Base-by-base conservation (phyloP, 179 eudicot species). In the Beta lomatogona region DNA sequence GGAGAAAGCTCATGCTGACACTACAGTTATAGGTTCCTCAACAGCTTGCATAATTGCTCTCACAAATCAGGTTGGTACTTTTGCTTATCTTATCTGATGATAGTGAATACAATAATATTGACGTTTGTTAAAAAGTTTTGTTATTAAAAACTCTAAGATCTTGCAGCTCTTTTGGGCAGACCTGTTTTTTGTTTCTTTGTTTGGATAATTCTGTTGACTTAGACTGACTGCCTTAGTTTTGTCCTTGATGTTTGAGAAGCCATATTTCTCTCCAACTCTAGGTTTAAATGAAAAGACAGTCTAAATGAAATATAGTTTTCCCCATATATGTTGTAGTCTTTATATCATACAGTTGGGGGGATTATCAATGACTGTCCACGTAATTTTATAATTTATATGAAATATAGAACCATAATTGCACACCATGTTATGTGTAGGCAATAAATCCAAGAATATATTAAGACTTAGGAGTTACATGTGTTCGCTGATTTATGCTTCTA, bases 21-120 rank as follows among this genome's bases (percentile, higher is more conserved):
- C 90, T 16, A 70, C 78, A 14, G 84, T 85, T 66, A 48, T 77
- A 25, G 90, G 90, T 28, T 86, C 89, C 71, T 88, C 87, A 71
- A 88, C 90, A 64, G 90, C 89, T 71, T 88, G 90, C 79, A 88
- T 88, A 71, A 73, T 88, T 10, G 87, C 88, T 84, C 88, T 88
- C 52, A 86, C 83, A 4, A 75, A 88, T 18, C 67, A 88, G 90
- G 90, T 88, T 75, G 59, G 81, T 85, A 15, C 78, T 61, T 67
- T 59, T 82, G 9, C 41, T 31, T 16, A 7, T 57, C 63, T 22
- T 58, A 5, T 31, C 11, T 44, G 55, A 13, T 71, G 50, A 31
- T 31, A 58, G 21, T 48, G 52, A 16, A 13, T 25, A 50, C 10
- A 45, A 45, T 3, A 3, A 36, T 53, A 41, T 59, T 28, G 73